phyloP scores from a whole-genome alignment of 768 basidiomycete genomes.

The Boletus huronensis region DNA sequence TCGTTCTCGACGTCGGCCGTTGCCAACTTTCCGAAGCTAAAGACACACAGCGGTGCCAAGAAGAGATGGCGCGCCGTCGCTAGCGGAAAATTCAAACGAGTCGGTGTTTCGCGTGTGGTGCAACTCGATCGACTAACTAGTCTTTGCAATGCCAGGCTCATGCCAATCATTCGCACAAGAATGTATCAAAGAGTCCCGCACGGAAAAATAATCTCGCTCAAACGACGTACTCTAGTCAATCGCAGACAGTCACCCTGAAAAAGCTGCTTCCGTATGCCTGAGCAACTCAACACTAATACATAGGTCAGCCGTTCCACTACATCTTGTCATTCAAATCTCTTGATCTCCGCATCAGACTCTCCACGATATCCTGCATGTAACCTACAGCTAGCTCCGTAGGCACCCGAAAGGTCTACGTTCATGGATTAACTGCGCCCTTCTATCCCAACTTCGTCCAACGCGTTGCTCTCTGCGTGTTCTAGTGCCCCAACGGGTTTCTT shows the following conservation, averaged over 20 bases:
- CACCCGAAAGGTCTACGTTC: neutral
- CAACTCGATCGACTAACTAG: constrained; percentile 1
- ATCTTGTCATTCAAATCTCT: neutral
- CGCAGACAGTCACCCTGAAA: constrained; percentile 66
- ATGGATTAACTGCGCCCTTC: constrained; percentile 9
- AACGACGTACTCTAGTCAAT: constrained; percentile 60
- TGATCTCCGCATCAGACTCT: constrained; percentile 10
- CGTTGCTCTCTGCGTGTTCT: constrained; percentile 26
- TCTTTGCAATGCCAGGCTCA: constrained; percentile 44
- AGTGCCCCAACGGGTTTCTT: constrained; percentile 12
- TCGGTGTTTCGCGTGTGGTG: constrained; percentile 32
- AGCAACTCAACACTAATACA: constrained; percentile 6
- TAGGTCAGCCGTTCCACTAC: constrained; percentile 13
- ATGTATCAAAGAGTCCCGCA: constrained; percentile 60
- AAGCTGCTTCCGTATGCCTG: constrained; percentile 71
- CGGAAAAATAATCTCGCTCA: constrained; percentile 64
- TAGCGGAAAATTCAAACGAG: constrained; percentile 74
- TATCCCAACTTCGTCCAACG: constrained; percentile 22
- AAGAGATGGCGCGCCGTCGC: constrained; percentile 74
- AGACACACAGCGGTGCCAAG: constrained; percentile 77
- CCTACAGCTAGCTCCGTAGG: neutral
- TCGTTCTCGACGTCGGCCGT: constrained; percentile 60
- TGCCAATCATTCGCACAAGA: constrained; percentile 71
- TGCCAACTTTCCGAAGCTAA: constrained; percentile 67
- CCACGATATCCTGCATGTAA: constrained; percentile 1